phyloP scores from a whole-genome alignment of 2,329 filamentous ascomycete genomes.

The Graphium sp. region DNA sequence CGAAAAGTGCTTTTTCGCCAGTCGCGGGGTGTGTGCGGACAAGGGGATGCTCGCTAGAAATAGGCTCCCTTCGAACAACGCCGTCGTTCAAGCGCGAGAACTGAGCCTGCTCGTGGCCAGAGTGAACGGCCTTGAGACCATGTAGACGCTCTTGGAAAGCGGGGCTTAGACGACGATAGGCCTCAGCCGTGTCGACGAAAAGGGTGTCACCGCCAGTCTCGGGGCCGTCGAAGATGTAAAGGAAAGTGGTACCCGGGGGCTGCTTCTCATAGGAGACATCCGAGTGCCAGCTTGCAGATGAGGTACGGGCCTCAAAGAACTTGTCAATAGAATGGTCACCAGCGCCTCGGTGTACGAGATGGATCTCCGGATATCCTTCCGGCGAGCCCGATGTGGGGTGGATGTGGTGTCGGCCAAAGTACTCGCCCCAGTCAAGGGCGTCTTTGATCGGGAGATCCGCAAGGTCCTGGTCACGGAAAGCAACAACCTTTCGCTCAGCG shows the following conservation, averaged over 20 bases:
- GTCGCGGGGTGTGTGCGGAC: conserved; percentile 73
- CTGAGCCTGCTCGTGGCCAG: conserved; percentile 64
- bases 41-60: conserved; percentile 59
- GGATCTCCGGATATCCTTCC: conserved; percentile 57
- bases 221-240: conserved; percentile 72
- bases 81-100: conserved; percentile 49
- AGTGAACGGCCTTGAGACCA: conserved; percentile 66
- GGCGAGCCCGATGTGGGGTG: conserved; percentile 66
- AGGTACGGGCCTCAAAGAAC: conserved; percentile 54
- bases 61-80: conserved; percentile 59
- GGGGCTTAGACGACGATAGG: conserved; percentile 66
- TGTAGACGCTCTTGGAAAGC: conserved; percentile 67
- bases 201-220: conserved; percentile 70
- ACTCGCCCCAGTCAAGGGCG: conserved; percentile 51
- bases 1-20: conserved; percentile 67
- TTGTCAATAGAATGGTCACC: conserved; percentile 28
- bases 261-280: conserved; percentile 81
- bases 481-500: conserved; percentile 64
- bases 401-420: conserved; percentile 71
- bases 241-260: conserved; percentile 76
- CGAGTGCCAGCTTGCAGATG: conserved; percentile 75
- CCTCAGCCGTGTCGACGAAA: conserved; percentile 64
- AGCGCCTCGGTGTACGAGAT: conserved; percentile 59
- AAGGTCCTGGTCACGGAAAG: conserved; percentile 62
- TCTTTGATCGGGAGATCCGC: conserved; percentile 52